phyloP scores from a whole-genome alignment of 73 alveolate species.

The Symbiodinium pilosum region DNA sequence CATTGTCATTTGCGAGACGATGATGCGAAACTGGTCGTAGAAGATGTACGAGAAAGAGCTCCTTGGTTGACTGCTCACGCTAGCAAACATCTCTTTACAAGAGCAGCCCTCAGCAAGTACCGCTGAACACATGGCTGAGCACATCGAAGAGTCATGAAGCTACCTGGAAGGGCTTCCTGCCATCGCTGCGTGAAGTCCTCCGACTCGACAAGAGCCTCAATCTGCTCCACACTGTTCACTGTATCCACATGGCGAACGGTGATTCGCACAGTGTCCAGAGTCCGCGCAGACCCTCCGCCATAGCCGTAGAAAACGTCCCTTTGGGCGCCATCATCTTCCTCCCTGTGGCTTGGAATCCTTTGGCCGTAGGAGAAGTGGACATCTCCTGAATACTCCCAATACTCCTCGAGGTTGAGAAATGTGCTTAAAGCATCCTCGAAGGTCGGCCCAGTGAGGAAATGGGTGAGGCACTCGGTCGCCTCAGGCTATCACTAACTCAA shows the following conservation, averaged over 20 bases:
- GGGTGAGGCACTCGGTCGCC: neutral
- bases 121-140: too few relatives aligned
- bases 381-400: neutral
- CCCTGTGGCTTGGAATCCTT: too few relatives aligned
- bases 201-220: constrained; percentile 29
- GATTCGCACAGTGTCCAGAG: neutral
- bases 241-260: constrained; percentile 15
- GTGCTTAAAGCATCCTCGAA: neutral
- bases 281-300: neutral
- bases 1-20: constrained; percentile 73
- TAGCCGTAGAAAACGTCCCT: too few relatives aligned
- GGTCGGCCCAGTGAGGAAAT: constrained; percentile 81
- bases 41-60: constrained; percentile 35
- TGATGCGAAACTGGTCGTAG: constrained; percentile 85
- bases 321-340: too few relatives aligned
- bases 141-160: constrained; percentile 70
- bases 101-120: neutral
- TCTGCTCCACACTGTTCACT: constrained; percentile 53
- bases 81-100: neutral
- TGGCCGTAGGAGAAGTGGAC: too few relatives aligned
- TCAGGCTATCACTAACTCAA: too few relatives aligned
- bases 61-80: neutral
- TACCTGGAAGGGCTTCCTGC: constrained; percentile 90
- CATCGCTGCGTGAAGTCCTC: constrained; percentile 45
- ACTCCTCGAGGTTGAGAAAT: neutral